Evolutionary conservation across 768 basidiomycete species (phyloP), one percentile per base, ranked within the genome.

Genomic region (Clathrus columnatus): DNA sequence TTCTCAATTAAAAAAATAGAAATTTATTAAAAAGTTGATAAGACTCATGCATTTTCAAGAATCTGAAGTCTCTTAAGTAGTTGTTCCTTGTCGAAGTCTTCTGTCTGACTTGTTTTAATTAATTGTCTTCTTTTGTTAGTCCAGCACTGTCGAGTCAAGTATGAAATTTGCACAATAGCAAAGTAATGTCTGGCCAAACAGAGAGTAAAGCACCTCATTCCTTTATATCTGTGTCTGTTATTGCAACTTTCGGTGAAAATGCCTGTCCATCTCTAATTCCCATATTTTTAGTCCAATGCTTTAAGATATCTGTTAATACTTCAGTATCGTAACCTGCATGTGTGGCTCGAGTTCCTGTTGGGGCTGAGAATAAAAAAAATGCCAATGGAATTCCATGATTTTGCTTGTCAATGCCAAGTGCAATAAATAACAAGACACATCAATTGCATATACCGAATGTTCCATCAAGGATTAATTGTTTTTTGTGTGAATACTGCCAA

Each of bases 121-220:
- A 18, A 18, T 27, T 45, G 30, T 14, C 52, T 60, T 6, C 59
- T 60, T 23, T 65, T 61, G 55, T 73, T 73, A 16, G 46, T 62
- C 70, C 72, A 74, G 30, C 62, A 70, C 45, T 73, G 71, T 3
- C 66, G 62, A 20, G 71, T 3, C 66, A 62, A 20, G 69, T 30
- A 54, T 73, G 72, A 52, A 72, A 73, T 41, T 65, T 63, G 62
- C 72, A 74, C 7, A 73, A 59, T 1, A 73, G 60, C 17, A 73
- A 67, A 17, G 59, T 54, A 23, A 71, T 67, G 5, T 36, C 17
- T 0, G 64, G 62, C 54, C 60, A 70, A 5, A 72, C 66, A 21
- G 17, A n/a, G 5, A 69, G 24, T 7, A 73, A 62, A 7, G 70
- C 70, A 10, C 56, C 64, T 7, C 66, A 64, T 52, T 72, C 70